Conservation (phyloP, 2,329 filamentous ascomycete genomes). For the Fusarium compactum region DNA sequence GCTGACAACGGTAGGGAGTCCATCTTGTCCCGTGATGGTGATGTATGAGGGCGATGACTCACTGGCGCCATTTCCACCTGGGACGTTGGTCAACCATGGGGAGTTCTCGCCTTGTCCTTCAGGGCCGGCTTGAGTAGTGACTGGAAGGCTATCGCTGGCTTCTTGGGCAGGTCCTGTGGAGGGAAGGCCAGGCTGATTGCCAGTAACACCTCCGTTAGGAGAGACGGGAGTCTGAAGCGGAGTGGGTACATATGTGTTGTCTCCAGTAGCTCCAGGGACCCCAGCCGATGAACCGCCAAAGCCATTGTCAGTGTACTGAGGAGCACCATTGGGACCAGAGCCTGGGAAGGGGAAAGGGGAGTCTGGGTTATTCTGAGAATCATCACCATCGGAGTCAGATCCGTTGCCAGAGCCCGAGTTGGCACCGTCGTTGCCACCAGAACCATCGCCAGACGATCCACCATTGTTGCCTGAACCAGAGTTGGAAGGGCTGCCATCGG, state of each 20-base stretch:
- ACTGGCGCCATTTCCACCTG: constrained; percentile 17
- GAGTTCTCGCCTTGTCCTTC: constrained; percentile 28
- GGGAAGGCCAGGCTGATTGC: constrained; percentile 16
- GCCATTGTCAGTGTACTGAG: constrained; percentile 36
- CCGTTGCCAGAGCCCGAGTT: constrained; percentile 3
- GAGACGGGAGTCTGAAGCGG: constrained; percentile 30
- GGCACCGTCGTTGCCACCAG: constrained; percentile 1
- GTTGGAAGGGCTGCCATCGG: constrained; percentile 22
- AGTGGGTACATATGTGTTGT: constrained; percentile 24
- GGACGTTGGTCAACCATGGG: constrained; percentile 30
- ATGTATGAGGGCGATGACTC: constrained; percentile 33
- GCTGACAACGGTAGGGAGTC: constrained; percentile 47
- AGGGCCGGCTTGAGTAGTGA: constrained; percentile 34
- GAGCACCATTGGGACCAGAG: constrained; percentile 37
- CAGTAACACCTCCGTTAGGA: constrained; percentile 26
- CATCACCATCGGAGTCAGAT: constrained; percentile 16
- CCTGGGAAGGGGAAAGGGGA: constrained; percentile 22
- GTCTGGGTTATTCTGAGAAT: constrained; percentile 11
- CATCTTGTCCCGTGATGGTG: constrained; percentile 43
- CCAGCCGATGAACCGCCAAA: constrained; percentile 35
- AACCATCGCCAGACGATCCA: constrained; percentile 8
- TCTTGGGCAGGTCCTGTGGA: constrained; percentile 30
- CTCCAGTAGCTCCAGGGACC: constrained; percentile 25
- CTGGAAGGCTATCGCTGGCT: constrained; percentile 35
- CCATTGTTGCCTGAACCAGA: constrained; percentile 12